Percentiles rank a stretch among this genome's conserved stretches.
Evolutionary conservation across 169 alveolate species (phyloP).

Genomic region (Cryptosporidium tyzzeri): DNA sequence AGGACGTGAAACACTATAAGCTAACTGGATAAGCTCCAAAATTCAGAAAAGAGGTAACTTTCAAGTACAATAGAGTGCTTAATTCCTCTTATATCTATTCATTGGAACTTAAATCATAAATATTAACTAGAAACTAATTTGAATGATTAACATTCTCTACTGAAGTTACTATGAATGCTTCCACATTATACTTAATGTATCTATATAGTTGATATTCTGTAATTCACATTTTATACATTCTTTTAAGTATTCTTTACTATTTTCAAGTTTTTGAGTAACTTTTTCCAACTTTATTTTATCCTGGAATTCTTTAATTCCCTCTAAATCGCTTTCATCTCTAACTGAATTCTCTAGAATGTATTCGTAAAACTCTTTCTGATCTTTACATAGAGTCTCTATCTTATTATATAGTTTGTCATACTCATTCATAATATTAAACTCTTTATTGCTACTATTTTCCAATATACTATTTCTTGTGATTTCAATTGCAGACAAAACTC

Average conservation of each 20-base stretch:
- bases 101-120: neutral
- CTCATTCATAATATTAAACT: conserved; percentile 1
- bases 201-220: conserved; percentile 27
- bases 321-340: neutral
- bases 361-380: conserved; percentile 1
- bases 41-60: neutral
- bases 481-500: conserved; percentile 26
- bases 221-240: conserved; percentile 28
- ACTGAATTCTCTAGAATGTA: neutral
- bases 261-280: conserved; percentile 23
- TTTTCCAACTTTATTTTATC: conserved; percentile 2
- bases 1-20: neutral
- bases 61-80: neutral
- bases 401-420: conserved; percentile 5
- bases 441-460: neutral
- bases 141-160: neutral
- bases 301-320: neutral
- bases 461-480: conserved; percentile 4
- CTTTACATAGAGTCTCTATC: neutral
- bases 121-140: too few relatives aligned
- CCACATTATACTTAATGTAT: conserved; percentile 43
- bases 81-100: neutral
- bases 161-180: conserved; percentile 6
- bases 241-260: conserved; percentile 26
- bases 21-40: neutral